phyloP scores from a whole-genome alignment of 2,329 filamentous ascomycete genomes.

The Trichoderma sp. region DNA sequence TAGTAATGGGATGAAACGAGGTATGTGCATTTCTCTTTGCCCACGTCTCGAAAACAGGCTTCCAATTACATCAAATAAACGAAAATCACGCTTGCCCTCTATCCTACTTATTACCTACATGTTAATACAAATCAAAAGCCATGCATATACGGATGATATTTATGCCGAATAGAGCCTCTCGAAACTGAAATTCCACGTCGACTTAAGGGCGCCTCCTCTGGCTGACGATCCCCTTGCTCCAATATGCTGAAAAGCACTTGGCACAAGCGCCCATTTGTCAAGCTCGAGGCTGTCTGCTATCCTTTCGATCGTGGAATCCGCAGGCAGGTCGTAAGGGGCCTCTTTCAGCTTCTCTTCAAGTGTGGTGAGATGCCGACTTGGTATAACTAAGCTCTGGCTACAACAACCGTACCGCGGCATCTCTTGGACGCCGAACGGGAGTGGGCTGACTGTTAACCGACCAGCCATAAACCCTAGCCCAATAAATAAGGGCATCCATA shows the following conservation, averaged over 20 bases:
- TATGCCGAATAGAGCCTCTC: slow-evolving; percentile 27
- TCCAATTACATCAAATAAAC: not conserved
- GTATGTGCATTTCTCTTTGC: not conserved
- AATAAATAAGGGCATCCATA: slow-evolving; percentile 33
- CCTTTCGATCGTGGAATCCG: slow-evolving; percentile 38
- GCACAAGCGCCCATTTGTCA: slow-evolving; percentile 38
- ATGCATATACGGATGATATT: not conserved
- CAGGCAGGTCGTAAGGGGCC: slow-evolving; percentile 31
- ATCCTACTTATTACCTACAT: not conserved
- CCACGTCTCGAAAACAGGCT: not conserved
- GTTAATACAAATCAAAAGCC: not conserved
- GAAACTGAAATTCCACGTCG: slow-evolving; percentile 39
- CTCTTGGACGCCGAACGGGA: slow-evolving; percentile 33
- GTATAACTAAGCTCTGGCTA: slow-evolving; percentile 39
- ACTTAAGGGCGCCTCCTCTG: slow-evolving; percentile 30
- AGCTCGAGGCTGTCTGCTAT: slow-evolving; percentile 32
- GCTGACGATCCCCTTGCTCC: slow-evolving; percentile 36
- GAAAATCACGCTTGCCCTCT: not conserved
- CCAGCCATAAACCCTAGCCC: slow-evolving; percentile 36
- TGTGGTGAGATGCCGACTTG: slow-evolving; percentile 31
- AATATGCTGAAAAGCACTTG: slow-evolving; percentile 39
- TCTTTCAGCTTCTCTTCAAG: slow-evolving; percentile 29
- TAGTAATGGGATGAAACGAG: too few species aligned
- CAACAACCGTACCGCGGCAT: slow-evolving; percentile 42
- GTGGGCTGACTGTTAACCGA: slow-evolving; percentile 32